phyloP scores from a whole-genome alignment of 2,329 filamentous ascomycete species.

The Exophiala mesophila region DNA sequence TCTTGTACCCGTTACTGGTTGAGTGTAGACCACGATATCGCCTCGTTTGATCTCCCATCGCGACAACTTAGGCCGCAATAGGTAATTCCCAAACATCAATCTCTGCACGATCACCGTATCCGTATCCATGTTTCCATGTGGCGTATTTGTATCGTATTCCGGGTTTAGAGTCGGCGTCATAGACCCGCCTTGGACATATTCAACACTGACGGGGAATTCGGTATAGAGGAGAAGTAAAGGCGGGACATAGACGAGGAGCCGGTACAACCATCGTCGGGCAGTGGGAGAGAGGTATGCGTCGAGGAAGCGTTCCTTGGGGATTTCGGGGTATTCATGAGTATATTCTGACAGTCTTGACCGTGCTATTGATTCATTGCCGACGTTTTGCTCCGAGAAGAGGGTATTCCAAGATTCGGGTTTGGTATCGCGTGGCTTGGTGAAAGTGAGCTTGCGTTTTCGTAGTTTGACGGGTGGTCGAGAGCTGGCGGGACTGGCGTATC shows the following conservation, averaged over 20 bases:
- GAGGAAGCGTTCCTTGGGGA: background rate
- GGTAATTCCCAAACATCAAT: slow-evolving; percentile 31
- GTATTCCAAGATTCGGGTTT: no score
- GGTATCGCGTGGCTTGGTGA: no score
- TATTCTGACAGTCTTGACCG: no score
- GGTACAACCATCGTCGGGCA: slow-evolving; percentile 15
- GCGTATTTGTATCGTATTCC: slow-evolving; percentile 48
- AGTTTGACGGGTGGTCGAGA: no score
- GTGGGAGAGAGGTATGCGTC: slow-evolving; percentile 1
- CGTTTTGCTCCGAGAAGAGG: no score
- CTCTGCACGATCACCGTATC: slow-evolving; percentile 37
- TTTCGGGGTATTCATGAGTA: no score
- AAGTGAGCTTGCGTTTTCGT: no score
- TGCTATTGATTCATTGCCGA: no score
- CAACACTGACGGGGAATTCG: slow-evolving; percentile 36
- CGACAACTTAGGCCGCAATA: slow-evolving; percentile 42
- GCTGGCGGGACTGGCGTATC: background rate
- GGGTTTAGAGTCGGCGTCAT: slow-evolving; percentile 77
- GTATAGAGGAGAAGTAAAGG: slow-evolving; percentile 38
- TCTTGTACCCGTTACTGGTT: slow-evolving; percentile 27
- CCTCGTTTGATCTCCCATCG: slow-evolving; percentile 59
- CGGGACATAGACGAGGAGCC: slow-evolving; percentile 29
- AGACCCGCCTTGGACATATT: slow-evolving; percentile 48
- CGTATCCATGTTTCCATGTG: slow-evolving; percentile 28
- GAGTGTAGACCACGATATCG: slow-evolving; percentile 65